Percentiles rank a stretch among this genome's conserved stretches.
phyloP scores from a whole-genome alignment of 163 green algal species.

The Volvox carteri region DNA sequence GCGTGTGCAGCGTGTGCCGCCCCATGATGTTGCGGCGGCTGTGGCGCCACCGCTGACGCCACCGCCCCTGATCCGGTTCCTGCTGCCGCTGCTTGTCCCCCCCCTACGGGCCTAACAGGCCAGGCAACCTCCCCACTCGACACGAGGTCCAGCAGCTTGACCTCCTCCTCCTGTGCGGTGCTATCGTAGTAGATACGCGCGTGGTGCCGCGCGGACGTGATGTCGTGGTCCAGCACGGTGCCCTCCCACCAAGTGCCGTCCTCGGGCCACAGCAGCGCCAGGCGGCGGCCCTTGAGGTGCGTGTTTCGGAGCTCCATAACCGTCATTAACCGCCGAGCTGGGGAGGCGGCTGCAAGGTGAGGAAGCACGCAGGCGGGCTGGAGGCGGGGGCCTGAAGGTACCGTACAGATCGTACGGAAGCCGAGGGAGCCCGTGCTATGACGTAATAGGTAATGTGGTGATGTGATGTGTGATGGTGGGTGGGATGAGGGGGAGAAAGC shows the following conservation, averaged over 20 bases:
- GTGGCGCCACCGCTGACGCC: neutral
- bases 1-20: too few relatives aligned
- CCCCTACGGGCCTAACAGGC: neutral
- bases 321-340: slow-evolving; percentile 19
- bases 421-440: too few relatives aligned
- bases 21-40: neutral
- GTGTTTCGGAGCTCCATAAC: slow-evolving; percentile 9
- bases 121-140: slow-evolving; percentile 44
- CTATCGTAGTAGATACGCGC: slow-evolving; percentile 46
- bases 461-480: neutral
- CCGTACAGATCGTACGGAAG: too few relatives aligned
- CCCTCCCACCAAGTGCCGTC: slow-evolving; percentile 55
- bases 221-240: slow-evolving; percentile 51
- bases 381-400: too few relatives aligned
- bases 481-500: too few relatives aligned
- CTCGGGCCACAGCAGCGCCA: slow-evolving; percentile 52
- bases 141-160: slow-evolving; percentile 56
- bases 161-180: slow-evolving; percentile 60
- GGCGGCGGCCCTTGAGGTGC: slow-evolving; percentile 36
- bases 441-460: too few relatives aligned
- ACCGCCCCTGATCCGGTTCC: slow-evolving; percentile 6
- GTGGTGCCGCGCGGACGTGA: neutral
- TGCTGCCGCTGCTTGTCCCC: slow-evolving; percentile 36
- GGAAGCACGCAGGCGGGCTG: too few relatives aligned
- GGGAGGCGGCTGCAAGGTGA: too few relatives aligned